Evolutionary conservation across 768 basidiomycete genomes (phyloP), one percentile per base, ranked within the genome.

Genomic region (Boletus insuetus): DNA sequence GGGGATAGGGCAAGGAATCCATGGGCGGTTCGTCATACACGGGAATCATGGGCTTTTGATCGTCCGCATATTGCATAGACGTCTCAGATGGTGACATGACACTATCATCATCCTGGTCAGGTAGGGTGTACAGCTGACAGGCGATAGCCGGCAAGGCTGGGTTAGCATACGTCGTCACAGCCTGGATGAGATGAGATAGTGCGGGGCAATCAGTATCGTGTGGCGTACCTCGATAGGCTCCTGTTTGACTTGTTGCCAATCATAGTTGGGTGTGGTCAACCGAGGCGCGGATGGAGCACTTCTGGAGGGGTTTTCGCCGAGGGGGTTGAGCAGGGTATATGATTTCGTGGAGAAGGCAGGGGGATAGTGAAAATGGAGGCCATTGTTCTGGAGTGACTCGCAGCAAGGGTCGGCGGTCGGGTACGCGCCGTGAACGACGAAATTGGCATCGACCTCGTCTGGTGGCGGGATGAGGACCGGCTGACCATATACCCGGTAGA

Each of bases 401-500:
- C 49, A 58, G 6, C 58, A 12, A 44, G n/a, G 14, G 45, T 47
- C 47, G 20, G 49, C 7, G 5, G 43, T 0, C 14, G 57, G 54
- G 50, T 64, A 59, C 9, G 47, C 9, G 34, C 44, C 43, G 22
- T 61, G 56, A 14, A 65, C 39, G 14, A 34, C 37, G 37, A 65
- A 67, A 12, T 59, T 61, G 17, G 42, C 59, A 3, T 66, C 62
- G 45, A 41, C 26, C n/a, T 67, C 66, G 6, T 71, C 64, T 2
- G 59, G 42, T 2, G 49, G 40, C 0, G 69, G 68, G 17, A 73
- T 70, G 46, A 73, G 61, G 43, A 71, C 65, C 9, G 68, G 70
- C 39, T 71, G 70, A 0, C 70, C 70, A 6, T 71, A 71, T 1
- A 71, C 53, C 14, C 59, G 68, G 43, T 68, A 73, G 53, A 71